Evolutionary conservation across 2,329 filamentous ascomycete genomes (phyloP), one percentile per base, ranked within the genome.

Genomic region (Botrytis paeoniae): DNA sequence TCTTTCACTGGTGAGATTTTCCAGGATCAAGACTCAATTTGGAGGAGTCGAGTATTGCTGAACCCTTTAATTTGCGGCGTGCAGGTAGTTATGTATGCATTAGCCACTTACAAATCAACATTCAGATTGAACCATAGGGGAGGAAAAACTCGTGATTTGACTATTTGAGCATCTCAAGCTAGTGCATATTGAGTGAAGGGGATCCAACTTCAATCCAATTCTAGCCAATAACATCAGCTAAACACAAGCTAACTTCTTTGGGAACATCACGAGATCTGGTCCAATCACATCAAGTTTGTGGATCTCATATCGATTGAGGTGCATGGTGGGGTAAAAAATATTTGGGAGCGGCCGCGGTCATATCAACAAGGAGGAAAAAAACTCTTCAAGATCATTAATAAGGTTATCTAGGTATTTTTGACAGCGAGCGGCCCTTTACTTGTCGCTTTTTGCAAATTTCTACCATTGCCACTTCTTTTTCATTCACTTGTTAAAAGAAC

Each of bases 321-420:
- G 7, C 39, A 29, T 41, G 61, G 61, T 63, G 61, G 61, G 61
- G 61, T 63, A 63, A 39, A 20, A 62, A 41, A 25, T 62, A n/a
- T 39, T n/a, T 62, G 60, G 60, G 60, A n/a, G 60, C 60, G 32
- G 60, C 51, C 51, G 51, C 35, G 32, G 60, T 18, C 35, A 39
- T 62, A 41, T n/a, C 60, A n/a, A 62, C 57, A 59, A 39, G 37
- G 39, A 64, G 41, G 29, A 22, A 63, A 39, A 63, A 63, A 63
- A 29, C 61, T 64, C 61, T 64, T 64, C 59, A 37, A 61, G 35
- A 39, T 37, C 59, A 61, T 14, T 60, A 35, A 22, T 60, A 35
- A 22, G 32, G 57, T 35, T 32, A 35, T 60, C 39, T 22, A n/a
- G 37, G 25, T 62, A 62, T 39, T 39, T 37, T 62, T n/a, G 59